Evolutionary conservation across 2,329 filamentous ascomycete genomes (phyloP), one percentile per base, ranked within the genome.

Genomic region (Chalaropsis ovoidea): DNA sequence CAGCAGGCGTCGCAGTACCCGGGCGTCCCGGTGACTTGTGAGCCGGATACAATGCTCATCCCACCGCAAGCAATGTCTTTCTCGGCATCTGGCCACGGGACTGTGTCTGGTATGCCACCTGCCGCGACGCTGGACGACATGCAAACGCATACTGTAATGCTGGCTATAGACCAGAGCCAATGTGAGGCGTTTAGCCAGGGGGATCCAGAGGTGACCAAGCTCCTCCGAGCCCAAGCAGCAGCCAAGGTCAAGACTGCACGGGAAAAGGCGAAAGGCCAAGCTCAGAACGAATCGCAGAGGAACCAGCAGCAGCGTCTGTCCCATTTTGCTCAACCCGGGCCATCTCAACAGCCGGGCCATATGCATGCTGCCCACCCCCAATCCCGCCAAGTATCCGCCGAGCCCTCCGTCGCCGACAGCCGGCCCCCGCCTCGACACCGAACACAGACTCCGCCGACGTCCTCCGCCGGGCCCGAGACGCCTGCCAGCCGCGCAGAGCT

Each of bases 151-250:
- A 11, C 54, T 1, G 31, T 58, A 7, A 58, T 27, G 15, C 31
- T 58, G 10, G 4, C 15, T 31, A 19, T 58, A 19, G 54, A 58
- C 31, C 24, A n/a, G 7, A 58, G 17, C 2, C 54, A 58, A 2
- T 58, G 24, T 22, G 54, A 58, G 22, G 54, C 54, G 15, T 58
- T 58, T 19, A 58, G 24, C 17, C 27, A 58, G 39, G 54, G 54
- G 22, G 54, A 58, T 19, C 54, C 27, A n/a, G 27, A 31, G n/a
- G 54, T 39, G 27, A 58, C 54, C 8, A 10, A 58, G 27, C 54
- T 35, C n/a, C 27, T 58, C 31, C 54, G 31, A 2, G 54, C 17
- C 6, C 24, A 58, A 39, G 54, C 54, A 10, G 47, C 47, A 7
- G 22, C 22, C 11, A 52, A 52, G 47, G 47, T 52, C 47, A 52